Evolutionary conservation across 2,329 filamentous ascomycete species (phyloP), one percentile per base, ranked within the genome.

Genomic region (Xylariaceae sp.): DNA sequence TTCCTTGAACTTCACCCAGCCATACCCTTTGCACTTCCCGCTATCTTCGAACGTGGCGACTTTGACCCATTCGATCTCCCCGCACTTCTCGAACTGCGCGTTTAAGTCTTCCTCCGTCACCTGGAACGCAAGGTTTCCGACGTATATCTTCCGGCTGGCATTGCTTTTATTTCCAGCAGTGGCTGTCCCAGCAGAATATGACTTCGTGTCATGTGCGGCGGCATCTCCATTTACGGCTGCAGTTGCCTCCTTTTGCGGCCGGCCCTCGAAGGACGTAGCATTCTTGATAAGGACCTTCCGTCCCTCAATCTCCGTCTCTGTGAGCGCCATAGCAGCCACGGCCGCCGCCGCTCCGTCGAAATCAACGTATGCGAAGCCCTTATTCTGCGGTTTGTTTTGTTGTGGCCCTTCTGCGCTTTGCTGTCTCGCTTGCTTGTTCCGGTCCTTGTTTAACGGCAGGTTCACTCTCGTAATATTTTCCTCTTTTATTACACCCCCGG

Each of bases 11-110:
- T 89, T 89, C 57, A 99, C 84, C 92, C 94, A 99, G 5, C 87
- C 94, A 73, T 87, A 99, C 16, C 94, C 95, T 75, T 97, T 97
- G 77, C 94, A 99, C 75, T 97, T 99, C 41, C 94, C 94, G 18
- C 87, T 87, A 70, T 99, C 95, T 71, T 97, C 89, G 68, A 99
- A 99, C 0, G 92, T 96, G 2, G 94, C 94, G 61, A 97, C 77
- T 73, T 95, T 92, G 60, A 90, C 81, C 74, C 88, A 88, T 49
- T 86, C 83, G 57, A 97, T 83, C 58, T 86, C 79, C 47, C 94
- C 94, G 68, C 92, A 97, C 69, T 86, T 89, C 46, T 80, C 80
- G 70, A 96, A 97, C 68, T 96, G 89, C 59, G 85, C 79, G 61
- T 84, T 78, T 47, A 99, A 72, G 63, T 89, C 85, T 51, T 96